phyloP scores from a whole-genome alignment of 306 rosid genomes.

The Vicia sativa region DNA sequence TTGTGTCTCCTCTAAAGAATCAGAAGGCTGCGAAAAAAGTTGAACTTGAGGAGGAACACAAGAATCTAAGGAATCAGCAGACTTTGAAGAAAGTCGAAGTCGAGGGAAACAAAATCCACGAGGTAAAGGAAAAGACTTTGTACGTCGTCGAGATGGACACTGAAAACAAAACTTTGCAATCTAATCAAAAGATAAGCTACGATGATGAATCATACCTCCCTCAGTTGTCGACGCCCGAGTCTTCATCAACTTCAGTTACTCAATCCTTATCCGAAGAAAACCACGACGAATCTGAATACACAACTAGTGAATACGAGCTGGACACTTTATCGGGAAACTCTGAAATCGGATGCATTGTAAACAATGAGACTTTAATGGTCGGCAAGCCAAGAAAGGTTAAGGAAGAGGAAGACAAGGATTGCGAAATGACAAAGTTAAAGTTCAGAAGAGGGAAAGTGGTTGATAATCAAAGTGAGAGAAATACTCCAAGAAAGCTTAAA shows the following conservation, averaged over 20 bases:
- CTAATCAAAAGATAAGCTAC: conserved; percentile 46
- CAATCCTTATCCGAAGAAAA: conserved; percentile 44
- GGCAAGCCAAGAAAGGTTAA: conserved; percentile 37
- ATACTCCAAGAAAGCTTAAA: conserved; percentile 67
- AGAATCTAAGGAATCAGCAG: conserved; percentile 38
- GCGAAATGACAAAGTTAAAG: conserved; percentile 46
- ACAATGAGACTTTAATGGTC: conserved; percentile 39
- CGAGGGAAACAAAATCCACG: conserved; percentile 43
- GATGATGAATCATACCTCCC: conserved; percentile 41
- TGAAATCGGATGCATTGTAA: conserved; percentile 47
- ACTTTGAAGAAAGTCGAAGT: conserved; percentile 42
- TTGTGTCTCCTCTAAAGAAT: conserved; percentile 39
- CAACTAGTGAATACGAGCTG: conserved; percentile 57
- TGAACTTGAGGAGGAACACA: conserved; percentile 44
- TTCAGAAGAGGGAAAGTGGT: conserved; percentile 73
- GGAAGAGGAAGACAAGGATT: conserved; percentile 51
- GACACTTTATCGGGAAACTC: conserved; percentile 46
- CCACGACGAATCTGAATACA: conserved; percentile 57
- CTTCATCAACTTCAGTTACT: conserved; percentile 44
- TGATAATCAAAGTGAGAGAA: conserved; percentile 50
- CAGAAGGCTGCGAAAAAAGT: conserved; percentile 39
- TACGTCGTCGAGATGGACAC: conserved; percentile 67
- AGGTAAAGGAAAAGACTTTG: conserved; percentile 69
- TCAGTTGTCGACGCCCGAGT: conserved; percentile 40
- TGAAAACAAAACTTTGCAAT: conserved; percentile 48